Percentiles rank a stretch among this genome's conserved stretches.
phyloP scores from a whole-genome alignment of 345 rosid species.

The Hibiscus syriacus region DNA sequence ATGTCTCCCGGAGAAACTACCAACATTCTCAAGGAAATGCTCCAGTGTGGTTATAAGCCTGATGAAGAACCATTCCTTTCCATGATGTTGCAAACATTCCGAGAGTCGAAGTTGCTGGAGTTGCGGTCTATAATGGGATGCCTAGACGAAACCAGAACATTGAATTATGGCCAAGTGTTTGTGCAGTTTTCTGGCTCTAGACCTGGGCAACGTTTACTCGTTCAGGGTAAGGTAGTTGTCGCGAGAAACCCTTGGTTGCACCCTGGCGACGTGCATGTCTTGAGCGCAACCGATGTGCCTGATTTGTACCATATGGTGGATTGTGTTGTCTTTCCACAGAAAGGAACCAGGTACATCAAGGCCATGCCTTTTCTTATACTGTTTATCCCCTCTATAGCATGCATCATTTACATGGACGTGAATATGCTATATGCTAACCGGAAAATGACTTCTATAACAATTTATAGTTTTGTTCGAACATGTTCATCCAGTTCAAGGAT shows the following conservation, averaged over 20 bases:
- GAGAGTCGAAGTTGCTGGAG: constrained; percentile 65
- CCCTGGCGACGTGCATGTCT: constrained; percentile 62
- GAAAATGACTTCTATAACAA: too few relatives aligned
- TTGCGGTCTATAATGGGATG: constrained; percentile 91
- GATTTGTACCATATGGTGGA: constrained; percentile 59
- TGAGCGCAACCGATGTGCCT: constrained; percentile 43
- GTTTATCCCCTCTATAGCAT: too few relatives aligned
- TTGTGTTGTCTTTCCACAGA: too few relatives aligned
- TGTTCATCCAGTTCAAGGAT: neutral
- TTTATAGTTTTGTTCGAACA: too few relatives aligned
- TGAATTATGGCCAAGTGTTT: too few relatives aligned
- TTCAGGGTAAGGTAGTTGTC: constrained; percentile 37
- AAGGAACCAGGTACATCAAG: constrained; percentile 43
- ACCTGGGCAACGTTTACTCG: constrained; percentile 1
- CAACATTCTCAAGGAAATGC: too few relatives aligned
- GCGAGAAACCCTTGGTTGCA: constrained; percentile 70
- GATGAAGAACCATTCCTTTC: too few relatives aligned
- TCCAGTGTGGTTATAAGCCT: too few relatives aligned
- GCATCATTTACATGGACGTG: too few relatives aligned
- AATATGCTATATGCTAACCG: too few relatives aligned
- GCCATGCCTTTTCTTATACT: neutral
- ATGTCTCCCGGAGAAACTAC: too few relatives aligned
- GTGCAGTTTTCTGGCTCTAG: constrained; percentile 18
- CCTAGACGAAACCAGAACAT: constrained; percentile 76
- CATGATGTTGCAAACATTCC: constrained; percentile 81